These are phyloP conservation scores for Pichia sp. DNA, from an alignment of 1,139 yeast genomes.

Conservation along the genomic window DNA sequence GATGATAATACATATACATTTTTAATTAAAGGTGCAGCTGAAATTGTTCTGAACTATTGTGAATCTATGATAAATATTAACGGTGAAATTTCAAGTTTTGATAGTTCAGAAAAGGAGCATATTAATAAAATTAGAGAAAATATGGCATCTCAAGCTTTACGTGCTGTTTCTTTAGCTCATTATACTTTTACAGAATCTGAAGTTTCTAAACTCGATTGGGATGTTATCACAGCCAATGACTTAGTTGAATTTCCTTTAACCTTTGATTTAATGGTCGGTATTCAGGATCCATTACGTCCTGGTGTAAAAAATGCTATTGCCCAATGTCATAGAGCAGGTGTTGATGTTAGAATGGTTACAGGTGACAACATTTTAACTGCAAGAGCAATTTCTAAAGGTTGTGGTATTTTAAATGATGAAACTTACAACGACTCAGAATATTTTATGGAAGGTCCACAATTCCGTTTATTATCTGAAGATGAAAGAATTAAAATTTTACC, in stretches of 20 bases:
- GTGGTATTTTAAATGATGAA: slow-evolving; percentile 65
- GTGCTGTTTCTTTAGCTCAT: slow-evolving; percentile 84
- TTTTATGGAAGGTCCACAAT: slow-evolving; percentile 90
- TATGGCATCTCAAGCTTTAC: slow-evolving; percentile 70
- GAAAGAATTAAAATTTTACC: slow-evolving; percentile 63
- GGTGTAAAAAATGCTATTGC: slow-evolving; percentile 88
- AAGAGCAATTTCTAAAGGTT: slow-evolving; percentile 77
- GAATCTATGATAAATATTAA: slow-evolving; percentile 33
- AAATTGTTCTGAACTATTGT: slow-evolving; percentile 66
- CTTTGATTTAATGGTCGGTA: slow-evolving; percentile 77
- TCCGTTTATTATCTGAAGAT: slow-evolving; percentile 57
- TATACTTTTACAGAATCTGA: slow-evolving; percentile 48
- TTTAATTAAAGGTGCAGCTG: slow-evolving; percentile 91
- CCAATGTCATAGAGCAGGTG: slow-evolving; percentile 86
- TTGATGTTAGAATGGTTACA: slow-evolving; percentile 93
- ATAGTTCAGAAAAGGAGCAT: slow-evolving; percentile 16
- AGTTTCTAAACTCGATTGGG: slow-evolving; percentile 38
- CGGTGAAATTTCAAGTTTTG: slow-evolving; percentile 30
- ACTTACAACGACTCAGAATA: slow-evolving; percentile 48
- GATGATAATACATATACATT: slow-evolving; percentile 50
- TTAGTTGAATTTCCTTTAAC: slow-evolving; percentile 31
- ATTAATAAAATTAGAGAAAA: slow-evolving; percentile 46
- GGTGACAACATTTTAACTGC: slow-evolving; percentile 94
- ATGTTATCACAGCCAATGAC: slow-evolving; percentile 6
- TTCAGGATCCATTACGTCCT: slow-evolving; percentile 86